Conservation (phyloP, 2,329 filamentous ascomycete species). For the Apiospora kogelbergensis region DNA sequence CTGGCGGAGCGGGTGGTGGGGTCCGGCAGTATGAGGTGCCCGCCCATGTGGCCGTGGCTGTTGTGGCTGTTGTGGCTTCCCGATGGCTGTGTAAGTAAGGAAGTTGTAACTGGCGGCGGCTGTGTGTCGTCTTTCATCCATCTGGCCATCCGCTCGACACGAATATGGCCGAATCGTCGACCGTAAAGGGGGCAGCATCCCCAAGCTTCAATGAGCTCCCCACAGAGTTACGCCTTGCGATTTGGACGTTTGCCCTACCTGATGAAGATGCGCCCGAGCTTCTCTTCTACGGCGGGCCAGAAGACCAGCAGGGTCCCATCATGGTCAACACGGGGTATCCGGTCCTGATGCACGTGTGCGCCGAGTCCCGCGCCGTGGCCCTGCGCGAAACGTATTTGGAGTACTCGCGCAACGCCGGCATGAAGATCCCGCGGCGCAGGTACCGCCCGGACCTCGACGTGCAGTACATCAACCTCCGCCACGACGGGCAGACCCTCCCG, state of each 20-base stretch:
- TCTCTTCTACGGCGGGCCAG: neutral
- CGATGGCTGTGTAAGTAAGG: no score
- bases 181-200: neutral
- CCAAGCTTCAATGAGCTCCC: slow-evolving; percentile 4
- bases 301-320: slow-evolving; percentile 6
- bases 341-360: slow-evolving; percentile 21
- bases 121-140: no score
- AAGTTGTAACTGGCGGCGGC: no score
- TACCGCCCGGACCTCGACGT: slow-evolving; percentile 22
- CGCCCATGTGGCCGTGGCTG: no score
- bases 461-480: slow-evolving; percentile 15
- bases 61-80: neutral
- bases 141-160: no score
- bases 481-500: neutral
- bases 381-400: slow-evolving; percentile 14
- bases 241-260: slow-evolving; percentile 8
- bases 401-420: slow-evolving; percentile 19
- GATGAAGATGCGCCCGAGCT: slow-evolving; percentile 7
- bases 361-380: slow-evolving; percentile 19
- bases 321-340: slow-evolving; percentile 22
- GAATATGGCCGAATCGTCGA: neutral
- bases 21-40: neutral
- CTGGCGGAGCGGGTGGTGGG: neutral
- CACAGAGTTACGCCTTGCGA: slow-evolving; percentile 1
- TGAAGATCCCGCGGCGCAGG: slow-evolving; percentile 18